These are phyloP conservation scores for Lolium rigidum DNA, from an alignment of 176 grass and related monocot species.

Conservation along the genomic window DNA sequence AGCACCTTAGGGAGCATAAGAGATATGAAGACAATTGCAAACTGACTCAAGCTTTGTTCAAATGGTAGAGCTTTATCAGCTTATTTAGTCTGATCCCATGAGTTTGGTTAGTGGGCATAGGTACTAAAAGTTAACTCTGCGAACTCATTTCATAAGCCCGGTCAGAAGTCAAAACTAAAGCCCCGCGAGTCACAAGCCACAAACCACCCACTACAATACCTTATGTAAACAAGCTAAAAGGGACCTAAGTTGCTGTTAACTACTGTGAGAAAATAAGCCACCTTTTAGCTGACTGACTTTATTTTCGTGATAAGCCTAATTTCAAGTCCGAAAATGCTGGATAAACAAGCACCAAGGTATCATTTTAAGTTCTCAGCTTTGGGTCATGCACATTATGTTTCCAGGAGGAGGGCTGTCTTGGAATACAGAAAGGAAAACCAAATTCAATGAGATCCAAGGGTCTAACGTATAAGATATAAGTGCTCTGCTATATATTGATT, in stretches of 20 bases:
- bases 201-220: conserved; percentile 14
- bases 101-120: conserved; percentile 10
- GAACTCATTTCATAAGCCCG: not conserved
- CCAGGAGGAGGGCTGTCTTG: not conserved
- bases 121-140: not conserved
- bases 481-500: too few species aligned
- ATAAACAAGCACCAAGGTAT: conserved; percentile 24
- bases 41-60: conserved; percentile 1
- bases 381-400: conserved; percentile 1
- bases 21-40: conserved; percentile 9
- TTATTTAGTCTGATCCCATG: conserved; percentile 3
- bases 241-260: conserved; percentile 27
- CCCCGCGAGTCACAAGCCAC: not conserved
- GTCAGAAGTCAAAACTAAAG: conserved; percentile 2
- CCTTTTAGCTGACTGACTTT: not conserved
- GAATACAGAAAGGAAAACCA: not conserved
- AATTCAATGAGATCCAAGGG: conserved; percentile 15
- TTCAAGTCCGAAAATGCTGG: not conserved
- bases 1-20: not conserved
- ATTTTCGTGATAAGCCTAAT: conserved; percentile 25
- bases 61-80: not conserved
- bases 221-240: not conserved
- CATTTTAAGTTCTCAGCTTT: conserved; percentile 31
- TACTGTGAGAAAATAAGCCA: not conserved
- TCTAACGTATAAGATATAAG: conserved; percentile 34